Percentiles rank a stretch among this genome's conserved stretches.
Evolutionary conservation across 2,329 filamentous ascomycete species (phyloP).

Genomic region (Colletotrichum coccodes): DNA sequence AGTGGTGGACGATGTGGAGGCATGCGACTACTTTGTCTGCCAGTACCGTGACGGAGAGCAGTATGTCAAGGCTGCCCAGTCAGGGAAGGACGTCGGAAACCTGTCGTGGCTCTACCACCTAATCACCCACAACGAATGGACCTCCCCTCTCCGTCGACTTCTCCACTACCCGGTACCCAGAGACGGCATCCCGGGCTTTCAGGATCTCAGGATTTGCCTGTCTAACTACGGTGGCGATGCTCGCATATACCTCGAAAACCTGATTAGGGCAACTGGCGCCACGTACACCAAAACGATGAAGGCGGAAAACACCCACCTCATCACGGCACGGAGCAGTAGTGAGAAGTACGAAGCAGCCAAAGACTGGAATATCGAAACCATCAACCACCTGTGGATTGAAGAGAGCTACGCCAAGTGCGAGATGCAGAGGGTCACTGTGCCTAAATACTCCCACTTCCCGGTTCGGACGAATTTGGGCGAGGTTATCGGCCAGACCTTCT

Average conservation of each 20-base stretch:
- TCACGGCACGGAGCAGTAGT: slow-evolving; percentile 88
- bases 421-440: slow-evolving; percentile 75
- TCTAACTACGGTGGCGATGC: slow-evolving; percentile 98
- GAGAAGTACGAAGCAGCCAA: slow-evolving; percentile 93
- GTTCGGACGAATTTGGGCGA: slow-evolving; percentile 90
- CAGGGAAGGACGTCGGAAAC: slow-evolving; percentile 87
- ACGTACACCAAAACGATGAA: slow-evolving; percentile 96
- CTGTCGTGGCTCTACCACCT: slow-evolving; percentile 94
- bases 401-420: slow-evolving; percentile 95
- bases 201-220: slow-evolving; percentile 81
- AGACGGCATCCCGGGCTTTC: slow-evolving; percentile 82
- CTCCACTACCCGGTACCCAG: slow-evolving; percentile 90
- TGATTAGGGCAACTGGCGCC: slow-evolving; percentile 85
- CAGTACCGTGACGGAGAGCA: slow-evolving; percentile 85
- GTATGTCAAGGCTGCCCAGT: slow-evolving; percentile 80
- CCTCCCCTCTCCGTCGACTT: slow-evolving; percentile 82
- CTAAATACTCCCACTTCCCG: slow-evolving; percentile 88
- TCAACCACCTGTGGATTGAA: slow-evolving; percentile 98
- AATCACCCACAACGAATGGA: slow-evolving; percentile 90
- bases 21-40: slow-evolving; percentile 87
- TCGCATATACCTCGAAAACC: slow-evolving; percentile 90
- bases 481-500: slow-evolving; percentile 87
- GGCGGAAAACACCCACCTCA: slow-evolving; percentile 92
- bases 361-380: slow-evolving; percentile 90
- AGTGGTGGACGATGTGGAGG: slow-evolving; percentile 71